Evolutionary conservation across 2,329 filamentous ascomycete species (phyloP).

Genomic region (Huntiella decipiens): DNA sequence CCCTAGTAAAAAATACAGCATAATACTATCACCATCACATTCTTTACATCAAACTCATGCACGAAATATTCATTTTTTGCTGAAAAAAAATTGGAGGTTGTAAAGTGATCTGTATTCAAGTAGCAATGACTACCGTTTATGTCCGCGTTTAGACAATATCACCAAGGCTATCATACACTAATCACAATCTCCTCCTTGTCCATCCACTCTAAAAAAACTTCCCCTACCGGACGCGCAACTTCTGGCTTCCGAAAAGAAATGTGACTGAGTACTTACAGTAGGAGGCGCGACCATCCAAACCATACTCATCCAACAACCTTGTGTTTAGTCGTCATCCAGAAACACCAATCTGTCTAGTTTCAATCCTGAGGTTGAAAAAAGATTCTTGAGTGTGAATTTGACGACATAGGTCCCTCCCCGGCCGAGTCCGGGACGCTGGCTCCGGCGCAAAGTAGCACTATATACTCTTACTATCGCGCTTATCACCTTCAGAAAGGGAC

Average conservation of each 20-base stretch:
- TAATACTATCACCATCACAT: too few relatives aligned
- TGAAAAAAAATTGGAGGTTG: not conserved
- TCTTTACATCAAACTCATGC: too few relatives aligned
- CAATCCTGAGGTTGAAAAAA: slow-evolving; percentile 14
- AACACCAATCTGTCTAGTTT: slow-evolving; percentile 8
- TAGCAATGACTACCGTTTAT: slow-evolving; percentile 1
- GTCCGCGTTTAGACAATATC: not conserved
- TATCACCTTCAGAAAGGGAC: slow-evolving; percentile 37
- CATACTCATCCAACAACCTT: slow-evolving; percentile 17
- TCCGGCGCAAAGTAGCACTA: slow-evolving; percentile 30
- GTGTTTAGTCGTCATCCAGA: slow-evolving; percentile 7
- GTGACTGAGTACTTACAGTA: slow-evolving; percentile 5
- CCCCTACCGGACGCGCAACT: slow-evolving; percentile 3
- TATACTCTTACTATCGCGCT: slow-evolving; percentile 34
- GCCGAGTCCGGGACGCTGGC: slow-evolving; percentile 38
- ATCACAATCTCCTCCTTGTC: slow-evolving; percentile 17
- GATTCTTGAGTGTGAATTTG: not conserved
- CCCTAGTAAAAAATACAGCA: too few relatives aligned
- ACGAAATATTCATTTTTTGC: too few relatives aligned
- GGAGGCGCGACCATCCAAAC: slow-evolving; percentile 28
- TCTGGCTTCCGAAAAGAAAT: not conserved
- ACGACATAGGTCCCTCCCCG: slow-evolving; percentile 21
- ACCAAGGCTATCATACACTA: not conserved
- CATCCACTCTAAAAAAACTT: slow-evolving; percentile 16
- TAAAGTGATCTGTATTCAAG: not conserved